Evolutionary conservation across 768 basidiomycete species (phyloP).

Genomic region (Lentinula raphanica): DNA sequence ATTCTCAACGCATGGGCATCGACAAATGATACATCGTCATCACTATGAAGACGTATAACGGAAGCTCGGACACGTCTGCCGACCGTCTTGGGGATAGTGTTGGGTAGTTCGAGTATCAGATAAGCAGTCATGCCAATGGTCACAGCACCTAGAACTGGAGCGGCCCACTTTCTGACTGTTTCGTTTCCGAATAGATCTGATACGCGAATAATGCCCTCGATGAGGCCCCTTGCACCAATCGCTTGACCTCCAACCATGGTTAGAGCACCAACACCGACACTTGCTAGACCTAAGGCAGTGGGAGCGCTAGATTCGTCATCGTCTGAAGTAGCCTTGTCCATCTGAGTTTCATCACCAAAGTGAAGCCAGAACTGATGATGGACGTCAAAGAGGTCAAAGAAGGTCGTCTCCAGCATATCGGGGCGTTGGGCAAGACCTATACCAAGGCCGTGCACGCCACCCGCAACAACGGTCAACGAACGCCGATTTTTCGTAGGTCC

Average conservation of each 20-base stretch:
- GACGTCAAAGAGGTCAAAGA: constrained; percentile 83
- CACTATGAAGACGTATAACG: constrained; percentile 43
- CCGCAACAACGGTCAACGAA: constrained; percentile 56
- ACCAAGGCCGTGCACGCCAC: constrained; percentile 75
- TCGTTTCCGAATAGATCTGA: constrained; percentile 80
- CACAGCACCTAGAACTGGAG: constrained; percentile 75
- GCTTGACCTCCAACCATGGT: constrained; percentile 87
- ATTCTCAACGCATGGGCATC: constrained; percentile 67
- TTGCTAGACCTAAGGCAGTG: constrained; percentile 67
- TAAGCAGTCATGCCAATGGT: constrained; percentile 73
- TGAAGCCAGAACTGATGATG: constrained; percentile 72
- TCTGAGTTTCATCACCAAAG: constrained; percentile 52
- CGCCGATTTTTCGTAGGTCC: constrained; percentile 29
- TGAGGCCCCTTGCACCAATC: constrained; percentile 65
- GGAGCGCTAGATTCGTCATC: constrained; percentile 36
- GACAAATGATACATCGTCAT: constrained; percentile 54
- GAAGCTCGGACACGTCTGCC: constrained; percentile 76
- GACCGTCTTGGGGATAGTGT: constrained; percentile 82
- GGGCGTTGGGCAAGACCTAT: constrained; percentile 73
- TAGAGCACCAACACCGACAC: constrained; percentile 78
- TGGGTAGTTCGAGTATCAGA: constrained; percentile 82
- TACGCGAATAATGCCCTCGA: constrained; percentile 75
- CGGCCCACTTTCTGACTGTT: constrained; percentile 78
- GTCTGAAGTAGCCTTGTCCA: constrained; percentile 19
- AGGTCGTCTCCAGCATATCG: constrained; percentile 73